phyloP scores from a whole-genome alignment of 345 rosid species.

The Abelmoschus esculentus region DNA sequence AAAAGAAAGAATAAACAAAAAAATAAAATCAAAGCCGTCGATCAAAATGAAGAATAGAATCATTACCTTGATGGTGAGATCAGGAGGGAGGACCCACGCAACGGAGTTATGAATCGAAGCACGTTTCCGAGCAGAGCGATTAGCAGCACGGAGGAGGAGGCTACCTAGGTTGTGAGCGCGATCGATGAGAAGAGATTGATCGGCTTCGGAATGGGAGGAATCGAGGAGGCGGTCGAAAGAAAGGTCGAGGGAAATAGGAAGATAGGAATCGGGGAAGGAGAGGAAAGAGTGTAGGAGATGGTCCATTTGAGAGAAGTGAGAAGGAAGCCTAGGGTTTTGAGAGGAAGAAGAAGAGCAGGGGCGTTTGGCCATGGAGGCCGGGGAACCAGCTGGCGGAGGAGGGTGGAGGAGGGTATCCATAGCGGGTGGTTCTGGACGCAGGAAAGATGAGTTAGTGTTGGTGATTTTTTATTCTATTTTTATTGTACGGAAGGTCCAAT shows the following conservation, averaged over 20 bases:
- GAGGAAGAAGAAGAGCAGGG: slow-evolving; percentile 33
- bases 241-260: slow-evolving; percentile 35
- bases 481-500: neutral
- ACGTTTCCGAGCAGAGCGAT: slow-evolving; percentile 54
- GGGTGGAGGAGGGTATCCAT: slow-evolving; percentile 40
- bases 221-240: slow-evolving; percentile 64
- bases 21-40: neutral
- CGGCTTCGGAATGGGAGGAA: slow-evolving; percentile 38
- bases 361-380: slow-evolving; percentile 50
- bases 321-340: slow-evolving; percentile 18
- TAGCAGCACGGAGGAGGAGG: slow-evolving; percentile 52
- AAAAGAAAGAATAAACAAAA: neutral
- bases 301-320: slow-evolving; percentile 28
- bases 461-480: neutral
- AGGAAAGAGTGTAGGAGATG: slow-evolving; percentile 42
- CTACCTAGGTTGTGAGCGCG: slow-evolving; percentile 52
- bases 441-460: neutral
- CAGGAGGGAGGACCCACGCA: slow-evolving; percentile 67
- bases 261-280: slow-evolving; percentile 35
- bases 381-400: slow-evolving; percentile 5
- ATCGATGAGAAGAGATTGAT: slow-evolving; percentile 50
- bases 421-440: slow-evolving; percentile 17
- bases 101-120: slow-evolving; percentile 55
- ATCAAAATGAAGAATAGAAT: neutral
- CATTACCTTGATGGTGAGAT: slow-evolving; percentile 66